Evolutionary conservation across 78 protist genomes (phyloP), one percentile per base, ranked within the genome.

Genomic region (Reticulomyxa filosa): DNA sequence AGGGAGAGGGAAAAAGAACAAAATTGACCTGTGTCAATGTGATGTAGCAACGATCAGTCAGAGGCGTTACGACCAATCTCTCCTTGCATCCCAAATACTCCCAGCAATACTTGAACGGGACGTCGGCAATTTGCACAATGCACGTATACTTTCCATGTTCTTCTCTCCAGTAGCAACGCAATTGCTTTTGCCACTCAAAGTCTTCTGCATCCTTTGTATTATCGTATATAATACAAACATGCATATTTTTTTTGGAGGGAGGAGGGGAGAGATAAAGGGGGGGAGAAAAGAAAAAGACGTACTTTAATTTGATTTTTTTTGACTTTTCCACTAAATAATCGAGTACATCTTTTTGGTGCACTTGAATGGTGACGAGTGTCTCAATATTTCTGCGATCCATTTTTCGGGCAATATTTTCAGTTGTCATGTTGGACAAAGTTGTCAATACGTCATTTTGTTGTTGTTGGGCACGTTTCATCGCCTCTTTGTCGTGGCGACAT

Each of bases 31-130:
- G 85, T 0, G 86, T 57, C 22, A 84, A 78, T 4, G 90, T 77
- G 67, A 80, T 75, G 83, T 80, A 80, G 81, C 85, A 79, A 1
- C 91, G 73, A 20, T 88, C 94, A 3, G 94, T 88, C 29, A 88
- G 74, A 1, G 90, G 87, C 22, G 94, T 88, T 50, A 88, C 77
- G 38, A 81, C 86, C 1, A 88, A 85, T 13, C 90, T 76, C 35
- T 75, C 89, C 42, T 33, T 62, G 69, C 71, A 61, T 2, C 94
- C 94, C 22, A 82, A 36, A 61, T 81, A 88, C 77, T 88, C 94
- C 70, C 81, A 48, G 39, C 34, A 36, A 77, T 82, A 88, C 32
- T 26, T n/a, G 71, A 78, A 77, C 37, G 72, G 81, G 38, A 77
- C 73, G 38, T 87, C 85, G 33, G 84, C 70, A 25, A 83, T 76